Conservation (phyloP, 2,329 filamentous ascomycete genomes). For the Apiospora rasikravindrae region DNA sequence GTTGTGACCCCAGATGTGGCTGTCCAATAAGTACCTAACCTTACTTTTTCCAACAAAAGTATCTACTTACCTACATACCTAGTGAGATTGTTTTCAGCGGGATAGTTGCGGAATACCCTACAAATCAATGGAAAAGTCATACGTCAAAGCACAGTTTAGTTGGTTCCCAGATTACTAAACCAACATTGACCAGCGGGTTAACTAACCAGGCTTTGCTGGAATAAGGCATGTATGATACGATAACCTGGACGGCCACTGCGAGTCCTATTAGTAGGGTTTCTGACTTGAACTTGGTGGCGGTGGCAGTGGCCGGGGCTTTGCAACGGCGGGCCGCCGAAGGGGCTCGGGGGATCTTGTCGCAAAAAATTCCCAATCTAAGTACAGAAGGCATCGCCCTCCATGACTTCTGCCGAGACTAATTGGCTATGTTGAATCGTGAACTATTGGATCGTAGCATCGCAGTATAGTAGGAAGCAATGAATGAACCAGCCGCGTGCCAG, state of each 20-base stretch:
- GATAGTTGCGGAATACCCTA: background rate
- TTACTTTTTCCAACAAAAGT: too few species aligned
- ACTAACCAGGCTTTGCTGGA: background rate
- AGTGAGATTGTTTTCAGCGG: background rate
- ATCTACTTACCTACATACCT: background rate
- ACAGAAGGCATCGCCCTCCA: background rate
- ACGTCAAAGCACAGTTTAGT: conserved; percentile 1
- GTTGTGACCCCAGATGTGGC: background rate
- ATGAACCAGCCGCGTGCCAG: background rate
- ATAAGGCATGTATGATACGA: background rate
- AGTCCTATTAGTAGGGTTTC: background rate
- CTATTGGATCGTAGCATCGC: background rate
- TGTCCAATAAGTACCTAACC: background rate
- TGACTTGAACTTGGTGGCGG: background rate
- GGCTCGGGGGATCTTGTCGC: background rate
- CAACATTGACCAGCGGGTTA: background rate
- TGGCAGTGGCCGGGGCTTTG: background rate
- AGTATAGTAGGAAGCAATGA: background rate
- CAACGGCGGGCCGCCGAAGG: background rate
- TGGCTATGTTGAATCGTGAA: background rate
- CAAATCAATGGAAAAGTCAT: background rate
- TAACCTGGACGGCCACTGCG: background rate
- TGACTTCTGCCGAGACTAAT: background rate
- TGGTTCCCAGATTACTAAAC: background rate
- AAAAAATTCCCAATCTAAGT: background rate